These are phyloP conservation scores for Phytophthora ramorum DNA, from an alignment of 352 stramenopile genomes.

Conservation along the genomic window DNA sequence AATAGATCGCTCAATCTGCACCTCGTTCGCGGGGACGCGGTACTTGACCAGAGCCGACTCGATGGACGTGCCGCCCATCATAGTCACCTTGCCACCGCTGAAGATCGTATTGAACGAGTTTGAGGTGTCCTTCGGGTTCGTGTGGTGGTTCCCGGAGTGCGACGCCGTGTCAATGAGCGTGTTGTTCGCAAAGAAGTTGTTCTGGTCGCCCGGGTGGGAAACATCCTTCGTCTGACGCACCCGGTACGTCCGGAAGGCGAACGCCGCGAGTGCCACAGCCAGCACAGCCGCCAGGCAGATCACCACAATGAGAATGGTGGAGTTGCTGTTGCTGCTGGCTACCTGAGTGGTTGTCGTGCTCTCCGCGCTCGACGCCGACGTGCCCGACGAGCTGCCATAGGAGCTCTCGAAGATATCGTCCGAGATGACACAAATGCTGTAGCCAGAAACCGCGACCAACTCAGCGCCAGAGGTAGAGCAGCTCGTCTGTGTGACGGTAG, in stretches of 20 bases:
- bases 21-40: conserved; percentile 70
- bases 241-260: conserved; percentile 59
- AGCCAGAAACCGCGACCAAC: conserved; percentile 40
- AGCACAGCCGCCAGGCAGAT: conserved; percentile 65
- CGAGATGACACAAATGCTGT: conserved; percentile 67
- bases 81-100: conserved; percentile 55
- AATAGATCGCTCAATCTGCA: conserved; percentile 66
- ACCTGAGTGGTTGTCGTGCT: conserved; percentile 24
- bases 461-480: conserved; percentile 58
- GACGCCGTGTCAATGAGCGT: conserved; percentile 37
- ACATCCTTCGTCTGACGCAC: conserved; percentile 32
- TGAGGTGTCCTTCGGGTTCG: conserved; percentile 26
- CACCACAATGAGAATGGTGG: conserved; percentile 60
- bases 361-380: conserved; percentile 32
- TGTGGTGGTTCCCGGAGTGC: conserved; percentile 31
- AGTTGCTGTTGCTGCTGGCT: conserved; percentile 43
- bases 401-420: conserved; percentile 61
- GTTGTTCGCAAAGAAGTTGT: conserved; percentile 64
- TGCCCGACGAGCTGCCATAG: conserved; percentile 44
- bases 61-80: conserved; percentile 58
- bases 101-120: conserved; percentile 66
- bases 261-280: conserved; percentile 53
- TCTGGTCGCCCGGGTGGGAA: conserved; percentile 32
- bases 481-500: conserved; percentile 45
- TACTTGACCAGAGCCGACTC: conserved; percentile 80